Evolutionary conservation across 108 stramenopile genomes (phyloP), one percentile per base, ranked within the genome.

Genomic region (Skeletonema tropicum): DNA sequence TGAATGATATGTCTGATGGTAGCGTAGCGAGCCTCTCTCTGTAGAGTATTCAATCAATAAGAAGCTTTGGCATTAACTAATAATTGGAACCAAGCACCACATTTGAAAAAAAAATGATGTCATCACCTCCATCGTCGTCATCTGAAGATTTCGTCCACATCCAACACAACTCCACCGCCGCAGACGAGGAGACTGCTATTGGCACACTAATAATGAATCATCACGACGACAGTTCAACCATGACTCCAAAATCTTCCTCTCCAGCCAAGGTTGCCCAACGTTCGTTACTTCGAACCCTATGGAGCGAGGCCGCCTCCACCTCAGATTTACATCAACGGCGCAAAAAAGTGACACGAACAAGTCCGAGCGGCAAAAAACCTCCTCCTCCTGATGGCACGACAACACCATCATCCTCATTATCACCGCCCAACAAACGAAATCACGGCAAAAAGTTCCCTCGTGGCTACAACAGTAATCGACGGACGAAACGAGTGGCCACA

Each of bases 271-370:
- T 7, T 23, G 19, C 52, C 52, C 68, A 70, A 19, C 41, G 68
- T 52, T 76, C 78, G 10, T 59, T 79, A 19, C 46, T 79, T 12
- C 66, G 64, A 62, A 45, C 71, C 5, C 61, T 79, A 0, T 79
- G 78, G 78, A 62, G 66, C 55, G 78, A 79, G 71, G 71, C 78
- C 67, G 73, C 78, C 15, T 79, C 78, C 5, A 79, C 78, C 14
- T 73, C 78, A 5, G 62, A 72, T 36, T 19, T 79, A 5, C 78
- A 60, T 35, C 38, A 68, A 3, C 65, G 72, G 71, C 78, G 73
- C 32, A 70, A 68, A 29, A 70, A 66, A 30, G 66, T 64, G 15
- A 46, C 45, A 8, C 33, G 33, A 57, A 41, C 3, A 17, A 48
- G 5, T 19, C 3, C 46, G 5, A 15, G 31, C 3, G 41, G 55